Percentiles rank a stretch among this genome's conserved stretches.
Conservation (phyloP, 2,329 filamentous ascomycete species). For the Venturia effusa region DNA sequence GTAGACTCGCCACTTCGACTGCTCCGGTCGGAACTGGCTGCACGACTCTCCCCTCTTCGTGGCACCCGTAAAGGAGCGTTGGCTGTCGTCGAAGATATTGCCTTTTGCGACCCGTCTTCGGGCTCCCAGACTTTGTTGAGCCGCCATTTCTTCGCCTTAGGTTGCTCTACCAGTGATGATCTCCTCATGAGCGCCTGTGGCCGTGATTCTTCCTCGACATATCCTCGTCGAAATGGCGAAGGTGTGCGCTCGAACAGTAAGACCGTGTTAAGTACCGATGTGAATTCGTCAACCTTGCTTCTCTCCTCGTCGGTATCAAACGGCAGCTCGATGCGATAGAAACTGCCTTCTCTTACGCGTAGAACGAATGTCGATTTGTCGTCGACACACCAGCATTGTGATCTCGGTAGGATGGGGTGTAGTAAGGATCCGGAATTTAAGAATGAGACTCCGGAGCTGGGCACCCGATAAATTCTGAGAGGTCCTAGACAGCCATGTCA, state of each 20-base stretch:
- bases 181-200: constrained; percentile 48
- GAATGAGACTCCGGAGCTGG: constrained; percentile 70
- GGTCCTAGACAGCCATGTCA: constrained; percentile 41
- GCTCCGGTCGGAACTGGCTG: constrained; percentile 19
- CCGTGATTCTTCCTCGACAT: constrained; percentile 60
- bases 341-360: constrained; percentile 70
- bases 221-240: constrained; percentile 72
- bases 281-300: constrained; percentile 54
- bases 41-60: neutral
- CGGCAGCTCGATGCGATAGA: constrained; percentile 84
- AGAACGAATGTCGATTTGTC: constrained; percentile 77
- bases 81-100: neutral
- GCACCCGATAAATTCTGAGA: constrained; percentile 75
- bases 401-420: constrained; percentile 78
- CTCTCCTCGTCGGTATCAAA: constrained; percentile 52
- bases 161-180: constrained; percentile 45
- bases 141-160: constrained; percentile 37
- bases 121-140: constrained; percentile 37
- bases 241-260: constrained; percentile 79
- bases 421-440: constrained; percentile 69
- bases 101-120: constrained; percentile 26
- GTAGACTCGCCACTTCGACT: constrained; percentile 14
- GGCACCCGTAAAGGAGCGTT: neutral
- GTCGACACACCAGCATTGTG: constrained; percentile 89
- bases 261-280: constrained; percentile 58